These are phyloP conservation scores for Pythium brassicae DNA, from an alignment of 352 stramenopile genomes.

Conservation along the genomic window DNA sequence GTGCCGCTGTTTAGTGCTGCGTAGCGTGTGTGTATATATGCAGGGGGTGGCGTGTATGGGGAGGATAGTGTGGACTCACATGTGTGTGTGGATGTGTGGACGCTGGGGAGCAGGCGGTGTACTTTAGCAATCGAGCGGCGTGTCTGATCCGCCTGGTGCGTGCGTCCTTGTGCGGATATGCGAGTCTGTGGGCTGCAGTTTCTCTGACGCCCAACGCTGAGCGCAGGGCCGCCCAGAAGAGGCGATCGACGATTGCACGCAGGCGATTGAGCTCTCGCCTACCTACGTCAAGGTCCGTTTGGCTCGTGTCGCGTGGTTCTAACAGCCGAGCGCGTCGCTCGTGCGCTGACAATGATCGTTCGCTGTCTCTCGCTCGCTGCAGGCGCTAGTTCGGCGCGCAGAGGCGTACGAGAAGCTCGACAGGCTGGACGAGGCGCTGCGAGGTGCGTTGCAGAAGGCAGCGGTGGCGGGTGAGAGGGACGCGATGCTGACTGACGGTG, in stretches of 20 bases:
- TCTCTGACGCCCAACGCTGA: not conserved
- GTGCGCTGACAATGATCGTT: not conserved
- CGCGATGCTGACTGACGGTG: not conserved
- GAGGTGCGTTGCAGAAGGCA: constrained; percentile 31
- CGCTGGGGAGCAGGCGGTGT: constrained; percentile 48
- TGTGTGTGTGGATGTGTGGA: constrained; percentile 1
- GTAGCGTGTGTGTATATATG: too few relatives aligned
- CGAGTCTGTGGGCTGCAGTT: not conserved
- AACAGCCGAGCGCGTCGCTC: too few relatives aligned
- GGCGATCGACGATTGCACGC: constrained; percentile 92
- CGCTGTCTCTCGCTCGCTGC: not conserved
- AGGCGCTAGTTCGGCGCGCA: constrained; percentile 87
- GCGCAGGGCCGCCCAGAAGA: constrained; percentile 69
- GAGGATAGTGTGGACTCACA: not conserved
- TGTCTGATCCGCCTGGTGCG: constrained; percentile 64
- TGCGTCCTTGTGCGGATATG: not conserved
- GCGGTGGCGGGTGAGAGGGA: not conserved
- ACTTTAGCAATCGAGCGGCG: constrained; percentile 82
- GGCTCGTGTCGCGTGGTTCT: too few relatives aligned
- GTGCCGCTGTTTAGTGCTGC: not conserved
- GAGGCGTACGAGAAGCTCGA: constrained; percentile 92
- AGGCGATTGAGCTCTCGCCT: constrained; percentile 92
- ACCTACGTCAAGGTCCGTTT: constrained; percentile 93
- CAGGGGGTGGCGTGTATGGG: not conserved
- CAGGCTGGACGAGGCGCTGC: constrained; percentile 92